phyloP scores from a whole-genome alignment of 1,139 yeast species.

The Hyphopichia khmerensis region DNA sequence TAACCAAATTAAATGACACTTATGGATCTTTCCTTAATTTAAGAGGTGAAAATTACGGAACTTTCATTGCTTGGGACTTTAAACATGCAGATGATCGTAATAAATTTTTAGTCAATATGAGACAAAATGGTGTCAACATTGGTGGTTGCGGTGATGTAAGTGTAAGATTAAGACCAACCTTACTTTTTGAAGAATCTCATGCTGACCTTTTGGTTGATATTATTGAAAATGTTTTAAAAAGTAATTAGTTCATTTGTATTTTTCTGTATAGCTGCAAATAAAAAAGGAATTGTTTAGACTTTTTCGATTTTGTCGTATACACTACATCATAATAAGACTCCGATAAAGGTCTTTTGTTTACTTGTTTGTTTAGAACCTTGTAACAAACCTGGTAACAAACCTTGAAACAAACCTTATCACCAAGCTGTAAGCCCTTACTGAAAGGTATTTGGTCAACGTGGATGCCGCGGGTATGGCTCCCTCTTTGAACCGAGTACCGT shows the following conservation, averaged over 20 bases:
- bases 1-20: slow-evolving; percentile 41
- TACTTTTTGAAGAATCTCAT: slow-evolving; percentile 65
- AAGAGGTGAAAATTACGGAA: slow-evolving; percentile 68
- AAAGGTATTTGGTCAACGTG: too few relatives aligned
- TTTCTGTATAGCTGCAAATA: background rate
- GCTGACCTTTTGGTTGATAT: slow-evolving; percentile 58
- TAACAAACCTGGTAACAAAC: too few relatives aligned
- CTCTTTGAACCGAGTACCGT: too few relatives aligned
- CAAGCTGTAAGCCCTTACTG: too few relatives aligned
- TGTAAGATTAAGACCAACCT: slow-evolving; percentile 69
- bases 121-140: slow-evolving; percentile 60
- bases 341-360: too few relatives aligned
- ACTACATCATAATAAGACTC: too few relatives aligned
- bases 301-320: background rate
- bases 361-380: too few relatives aligned
- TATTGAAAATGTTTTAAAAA: slow-evolving; percentile 32
- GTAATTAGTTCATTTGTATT: background rate
- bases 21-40: slow-evolving; percentile 46
- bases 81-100: slow-evolving; percentile 48
- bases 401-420: too few relatives aligned
- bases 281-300: background rate
- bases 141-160: slow-evolving; percentile 72
- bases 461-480: too few relatives aligned
- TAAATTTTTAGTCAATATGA: slow-evolving; percentile 47
- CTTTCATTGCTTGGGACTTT: slow-evolving; percentile 76